Base-by-base conservation (phyloP, 768 basidiomycete species). In the Nidula microcarpa region DNA sequence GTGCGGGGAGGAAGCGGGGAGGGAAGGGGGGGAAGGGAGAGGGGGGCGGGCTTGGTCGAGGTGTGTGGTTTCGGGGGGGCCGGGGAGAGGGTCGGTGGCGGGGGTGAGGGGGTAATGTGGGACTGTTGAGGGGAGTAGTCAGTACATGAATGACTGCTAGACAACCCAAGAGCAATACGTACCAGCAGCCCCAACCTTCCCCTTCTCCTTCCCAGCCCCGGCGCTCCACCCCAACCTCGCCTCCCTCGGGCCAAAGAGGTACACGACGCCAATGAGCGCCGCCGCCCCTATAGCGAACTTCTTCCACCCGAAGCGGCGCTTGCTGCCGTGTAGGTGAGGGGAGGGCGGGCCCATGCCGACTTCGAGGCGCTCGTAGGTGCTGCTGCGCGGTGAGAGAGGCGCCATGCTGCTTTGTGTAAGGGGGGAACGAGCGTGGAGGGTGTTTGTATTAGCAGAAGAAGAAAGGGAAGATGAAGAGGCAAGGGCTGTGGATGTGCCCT, bases 251-350 rank as follows among this genome's bases (percentile, higher is more conserved):
- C 82, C 81, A 65, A 89, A 81, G 52, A 89, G 69, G 76, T 82
- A 91, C 30, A 91, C 79, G 43, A 88, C 62, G 7, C 70, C 75
- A 53, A 89, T 70, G 44, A 89, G 64, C 1, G 81, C 65, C 1
- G 65, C 75, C 49, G 82, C 85, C 3, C 74, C 86, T 6, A 89
- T 64, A 3, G 78, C 81, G 52, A 89, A 77, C 70, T 81, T 87
- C 66, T 82, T 89, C 88, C 88, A 90, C 16, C 65, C 73, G 54
- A 77, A 74, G 0, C 68, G 63, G 56, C 60, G 23, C n/a, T 41
- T 32, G 11, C 37, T 11, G 30, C 32, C 17, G 5, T 44, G 11
- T 11, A 7, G n/a, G 23, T 52, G 58, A 18, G 56, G 55, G 17
- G 78, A 67, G 41, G 68, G 65, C 1, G 81, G 78, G 4, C 85